Percentiles rank a stretch among this genome's conserved stretches.
Conservation (phyloP, 306 rosid genomes). For the Pyrus communis region DNA sequence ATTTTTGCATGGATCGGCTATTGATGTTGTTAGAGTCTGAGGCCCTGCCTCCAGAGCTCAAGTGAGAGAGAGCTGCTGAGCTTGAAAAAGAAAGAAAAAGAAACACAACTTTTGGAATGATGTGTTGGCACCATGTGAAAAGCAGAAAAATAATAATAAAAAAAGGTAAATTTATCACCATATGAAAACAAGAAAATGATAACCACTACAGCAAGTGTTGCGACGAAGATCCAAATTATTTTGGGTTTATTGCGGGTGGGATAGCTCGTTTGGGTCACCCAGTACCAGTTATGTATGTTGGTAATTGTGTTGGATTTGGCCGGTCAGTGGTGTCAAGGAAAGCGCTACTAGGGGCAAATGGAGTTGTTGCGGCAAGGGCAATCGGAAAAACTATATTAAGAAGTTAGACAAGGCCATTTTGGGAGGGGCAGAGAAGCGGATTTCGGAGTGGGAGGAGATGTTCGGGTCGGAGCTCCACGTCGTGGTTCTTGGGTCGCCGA, state of each 20-base stretch:
- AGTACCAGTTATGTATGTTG: slow-evolving; percentile 19
- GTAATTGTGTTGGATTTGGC: slow-evolving; percentile 46
- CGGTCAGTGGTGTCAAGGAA: slow-evolving; percentile 6
- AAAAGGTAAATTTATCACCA: too few species aligned
- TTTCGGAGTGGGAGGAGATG: slow-evolving; percentile 33
- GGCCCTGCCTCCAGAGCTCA: too few species aligned
- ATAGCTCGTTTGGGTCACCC: slow-evolving; percentile 27
- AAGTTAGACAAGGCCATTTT: slow-evolving; percentile 25
- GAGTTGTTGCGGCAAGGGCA: slow-evolving; percentile 32
- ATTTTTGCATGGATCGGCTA: too few species aligned
- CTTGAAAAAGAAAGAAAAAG: too few species aligned
- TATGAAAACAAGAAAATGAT: not conserved
- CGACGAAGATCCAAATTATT: slow-evolving; percentile 17
- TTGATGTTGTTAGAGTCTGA: too few species aligned
- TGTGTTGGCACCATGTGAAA: too few species aligned
- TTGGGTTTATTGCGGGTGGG: slow-evolving; percentile 47
- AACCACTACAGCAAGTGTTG: not conserved
- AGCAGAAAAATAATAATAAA: too few species aligned
- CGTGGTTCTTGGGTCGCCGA: slow-evolving; percentile 38
- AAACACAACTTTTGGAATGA: too few species aligned
- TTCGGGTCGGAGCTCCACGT: slow-evolving; percentile 30
- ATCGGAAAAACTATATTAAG: slow-evolving; percentile 29
- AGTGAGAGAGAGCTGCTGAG: too few species aligned
- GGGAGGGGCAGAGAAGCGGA: slow-evolving; percentile 33
- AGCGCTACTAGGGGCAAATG: slow-evolving; percentile 30